Conservation (phyloP, 176 grass and related monocot species). For the Rhynchospora pubera region DNA sequence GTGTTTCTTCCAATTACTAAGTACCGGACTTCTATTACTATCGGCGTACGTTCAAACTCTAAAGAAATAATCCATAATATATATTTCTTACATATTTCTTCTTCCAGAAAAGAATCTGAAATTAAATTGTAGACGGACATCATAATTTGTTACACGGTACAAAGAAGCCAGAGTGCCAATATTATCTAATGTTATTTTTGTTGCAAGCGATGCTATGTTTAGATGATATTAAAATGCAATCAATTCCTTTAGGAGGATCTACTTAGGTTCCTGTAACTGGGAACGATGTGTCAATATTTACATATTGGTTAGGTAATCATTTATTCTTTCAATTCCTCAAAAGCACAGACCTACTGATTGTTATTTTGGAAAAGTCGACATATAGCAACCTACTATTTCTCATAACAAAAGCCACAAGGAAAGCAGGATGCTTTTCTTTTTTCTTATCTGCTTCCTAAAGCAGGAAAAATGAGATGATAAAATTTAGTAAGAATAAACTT, state of each 20-base stretch:
- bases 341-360: background rate
- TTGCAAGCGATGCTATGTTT: conserved; percentile 14
- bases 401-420: background rate
- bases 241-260: conserved; percentile 11
- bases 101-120: no score
- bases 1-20: no score
- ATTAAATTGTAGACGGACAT: no score
- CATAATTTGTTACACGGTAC: no score
- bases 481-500: background rate
- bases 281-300: conserved; percentile 8
- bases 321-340: conserved; percentile 15
- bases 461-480: background rate
- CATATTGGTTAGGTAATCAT: conserved; percentile 21
- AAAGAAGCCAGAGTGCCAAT: background rate
- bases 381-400: background rate
- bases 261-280: background rate
- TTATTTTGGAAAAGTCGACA: background rate
- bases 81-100: no score
- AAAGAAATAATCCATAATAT: no score
- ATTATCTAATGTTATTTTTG: background rate
- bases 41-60: no score
- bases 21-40: no score
- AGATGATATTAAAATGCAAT: conserved; percentile 5
- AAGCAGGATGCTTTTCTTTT: background rate
- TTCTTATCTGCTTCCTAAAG: background rate